Evolutionary conservation across 2,329 filamentous ascomycete genomes (phyloP), one percentile per base, ranked within the genome.

Genomic region (Colletotrichum theobromicola): DNA sequence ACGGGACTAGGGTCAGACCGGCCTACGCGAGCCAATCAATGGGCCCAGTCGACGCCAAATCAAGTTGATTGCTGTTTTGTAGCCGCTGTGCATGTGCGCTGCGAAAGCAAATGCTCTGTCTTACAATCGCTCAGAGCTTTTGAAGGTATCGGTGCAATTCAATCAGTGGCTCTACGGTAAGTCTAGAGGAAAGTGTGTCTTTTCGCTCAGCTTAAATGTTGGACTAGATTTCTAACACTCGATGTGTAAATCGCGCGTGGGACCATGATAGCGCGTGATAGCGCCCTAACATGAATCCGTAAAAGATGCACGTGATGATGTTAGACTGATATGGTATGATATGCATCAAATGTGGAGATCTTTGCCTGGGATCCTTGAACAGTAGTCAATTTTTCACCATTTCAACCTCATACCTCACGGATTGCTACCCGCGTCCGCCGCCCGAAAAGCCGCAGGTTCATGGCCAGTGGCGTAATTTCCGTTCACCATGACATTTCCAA

Each of bases 231-330:
- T 2, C 42, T 13, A 50, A 21, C 3, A 21, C n/a, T n/a, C n/a
- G n/a, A n/a, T n/a, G n/a, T n/a, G n/a, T n/a, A n/a, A n/a, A n/a
- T n/a, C n/a, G n/a, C n/a, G n/a, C n/a, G 42, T 7, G n/a, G 18
- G n/a, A 46, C 42, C 42, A 10, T 50, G 42, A 4, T 21, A 13
- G 3, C 10, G 10, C 21, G 42, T 13, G 1, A 50, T 21, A 50
- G n/a, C 2, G 21, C 5, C 1, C 42, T 50, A 50, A 50, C 42
- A 46, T 2, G 0, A 21, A 6, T 2, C 5, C 0, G 2, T 2
- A 5, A 21, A 50, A 3, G 2, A 2, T 2, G 2, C 7, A n/a
- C n/a, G n/a, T 7, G 3, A 6, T 5, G 3, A 13, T 50, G 42
- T 50, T 50, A 50, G 42, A 12, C n/a, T 0, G 10, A 50, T 50